Conservation (phyloP, 2,329 filamentous ascomycete species). For the Zasmidium citrigriseum region DNA sequence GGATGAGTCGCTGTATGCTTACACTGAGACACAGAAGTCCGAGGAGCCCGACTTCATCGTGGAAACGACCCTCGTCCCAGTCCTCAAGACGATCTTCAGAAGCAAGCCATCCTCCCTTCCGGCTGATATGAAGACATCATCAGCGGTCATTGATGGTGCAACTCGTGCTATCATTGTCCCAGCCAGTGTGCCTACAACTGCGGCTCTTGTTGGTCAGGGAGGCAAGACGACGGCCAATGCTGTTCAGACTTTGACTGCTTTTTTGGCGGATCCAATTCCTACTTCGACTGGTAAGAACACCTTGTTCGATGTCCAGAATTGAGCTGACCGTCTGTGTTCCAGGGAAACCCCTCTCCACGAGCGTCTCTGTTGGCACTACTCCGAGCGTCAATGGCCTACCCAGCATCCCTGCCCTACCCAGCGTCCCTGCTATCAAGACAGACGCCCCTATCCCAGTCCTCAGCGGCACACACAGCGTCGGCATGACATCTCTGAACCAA, state of each 20-base stretch:
- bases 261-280: neutral
- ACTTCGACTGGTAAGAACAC: neutral
- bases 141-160: neutral
- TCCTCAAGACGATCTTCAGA: neutral
- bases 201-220: neutral
- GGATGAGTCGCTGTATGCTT: neutral
- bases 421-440: neutral
- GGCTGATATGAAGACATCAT: neutral
- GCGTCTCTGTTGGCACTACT: neutral
- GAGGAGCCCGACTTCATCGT: neutral
- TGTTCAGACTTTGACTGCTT: neutral
- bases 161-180: neutral
- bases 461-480: neutral
- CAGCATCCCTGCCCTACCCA: no score
- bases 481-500: neutral
- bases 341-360: neutral
- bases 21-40: neutral
- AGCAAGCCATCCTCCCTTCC: neutral
- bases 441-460: neutral
- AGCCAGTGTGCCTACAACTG: neutral
- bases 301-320: neutral
- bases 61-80: neutral
- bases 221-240: neutral
- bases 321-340: neutral
- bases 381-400: no score